Evolutionary conservation across 768 basidiomycete species (phyloP).

Genomic region (Serendipita sp.): DNA sequence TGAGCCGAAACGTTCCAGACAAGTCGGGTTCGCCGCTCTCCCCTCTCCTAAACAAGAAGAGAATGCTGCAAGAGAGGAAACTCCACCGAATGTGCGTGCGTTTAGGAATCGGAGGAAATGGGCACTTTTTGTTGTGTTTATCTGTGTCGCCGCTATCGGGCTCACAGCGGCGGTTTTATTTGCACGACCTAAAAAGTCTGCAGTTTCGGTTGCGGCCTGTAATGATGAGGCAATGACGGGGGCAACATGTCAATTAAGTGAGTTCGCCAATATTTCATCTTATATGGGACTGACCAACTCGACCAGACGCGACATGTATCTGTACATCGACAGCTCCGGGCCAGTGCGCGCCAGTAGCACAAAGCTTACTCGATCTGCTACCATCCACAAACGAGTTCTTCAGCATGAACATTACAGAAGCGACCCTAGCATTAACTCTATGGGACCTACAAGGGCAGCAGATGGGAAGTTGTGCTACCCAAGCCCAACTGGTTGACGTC

Average conservation of each 20-base stretch:
- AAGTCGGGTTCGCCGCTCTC: not conserved
- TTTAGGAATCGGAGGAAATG: not conserved
- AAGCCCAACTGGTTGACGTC: conserved; percentile 40
- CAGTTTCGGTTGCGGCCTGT: conserved; percentile 12
- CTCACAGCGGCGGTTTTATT: conserved; percentile 27
- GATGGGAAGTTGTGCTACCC: conserved; percentile 33
- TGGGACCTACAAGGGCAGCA: conserved; percentile 34
- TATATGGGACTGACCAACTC: conserved; percentile 7
- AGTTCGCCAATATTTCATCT: conserved; percentile 14
- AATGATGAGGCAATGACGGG: conserved; percentile 34
- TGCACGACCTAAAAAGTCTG: conserved; percentile 18
- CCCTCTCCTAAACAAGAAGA: not conserved
- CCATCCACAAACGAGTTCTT: conserved; percentile 35
- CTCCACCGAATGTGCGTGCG: not conserved
- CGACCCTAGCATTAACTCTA: conserved; percentile 30
- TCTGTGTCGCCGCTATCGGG: conserved; percentile 21
- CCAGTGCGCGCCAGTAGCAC: conserved; percentile 37
- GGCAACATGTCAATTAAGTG: conserved; percentile 38
- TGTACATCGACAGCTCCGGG: conserved; percentile 31
- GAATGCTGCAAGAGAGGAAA: not conserved
- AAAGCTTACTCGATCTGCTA: conserved; percentile 32
- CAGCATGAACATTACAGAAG: conserved; percentile 27
- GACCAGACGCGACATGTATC: conserved; percentile 42
- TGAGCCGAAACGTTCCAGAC: not conserved
- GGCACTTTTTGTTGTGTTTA: conserved; percentile 15